Conservation (phyloP, 2,329 filamentous ascomycete species). For the Paraphoma sp. region DNA sequence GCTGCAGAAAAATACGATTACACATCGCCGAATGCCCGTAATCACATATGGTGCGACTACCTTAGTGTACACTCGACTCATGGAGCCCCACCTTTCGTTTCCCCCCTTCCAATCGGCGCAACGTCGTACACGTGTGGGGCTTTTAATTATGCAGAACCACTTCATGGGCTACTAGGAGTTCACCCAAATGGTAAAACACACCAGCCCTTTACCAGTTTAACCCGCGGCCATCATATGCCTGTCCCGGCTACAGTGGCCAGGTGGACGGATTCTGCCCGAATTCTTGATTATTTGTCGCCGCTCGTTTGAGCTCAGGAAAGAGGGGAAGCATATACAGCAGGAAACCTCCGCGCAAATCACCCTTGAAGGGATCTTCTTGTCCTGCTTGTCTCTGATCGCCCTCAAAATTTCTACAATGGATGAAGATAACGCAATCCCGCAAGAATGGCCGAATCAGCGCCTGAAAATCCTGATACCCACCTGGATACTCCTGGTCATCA, state of each 20-base stretch:
- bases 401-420: background rate
- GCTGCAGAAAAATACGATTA: background rate
- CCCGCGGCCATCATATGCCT: background rate
- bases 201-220: background rate
- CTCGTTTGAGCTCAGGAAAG: background rate
- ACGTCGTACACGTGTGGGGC: conserved; percentile 4
- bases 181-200: background rate
- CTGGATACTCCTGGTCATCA: conserved; percentile 26
- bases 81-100: conserved; percentile 6
- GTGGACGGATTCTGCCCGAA: background rate
- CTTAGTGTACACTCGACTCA: background rate
- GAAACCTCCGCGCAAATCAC: background rate
- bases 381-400: background rate
- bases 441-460: conserved; percentile 32
- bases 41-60: background rate
- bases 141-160: conserved; percentile 12
- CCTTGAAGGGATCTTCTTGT: background rate
- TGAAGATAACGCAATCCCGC: conserved; percentile 17
- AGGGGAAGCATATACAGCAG: background rate
- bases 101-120: conserved; percentile 9
- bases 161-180: conserved; percentile 3
- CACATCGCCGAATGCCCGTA: background rate
- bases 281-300: background rate
- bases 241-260: background rate
- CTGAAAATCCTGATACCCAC: conserved; percentile 26